phyloP scores from a whole-genome alignment of 2,329 filamentous ascomycete species.

The Teratosphaeria viscida region DNA sequence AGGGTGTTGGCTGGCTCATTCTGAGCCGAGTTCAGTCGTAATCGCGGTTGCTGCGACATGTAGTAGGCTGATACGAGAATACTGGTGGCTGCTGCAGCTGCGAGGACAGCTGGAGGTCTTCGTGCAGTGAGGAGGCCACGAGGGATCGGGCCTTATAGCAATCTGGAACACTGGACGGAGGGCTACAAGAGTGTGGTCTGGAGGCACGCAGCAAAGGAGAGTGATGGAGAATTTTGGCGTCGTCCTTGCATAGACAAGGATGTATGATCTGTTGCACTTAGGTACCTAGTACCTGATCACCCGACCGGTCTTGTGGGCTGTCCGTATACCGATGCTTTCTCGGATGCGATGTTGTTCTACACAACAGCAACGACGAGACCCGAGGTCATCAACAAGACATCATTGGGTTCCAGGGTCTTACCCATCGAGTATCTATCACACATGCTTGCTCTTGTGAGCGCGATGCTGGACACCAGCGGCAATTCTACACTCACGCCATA shows the following conservation, averaged over 20 bases:
- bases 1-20: constrained; percentile 17
- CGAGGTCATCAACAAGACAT: neutral
- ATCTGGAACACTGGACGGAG: neutral
- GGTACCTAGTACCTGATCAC: neutral
- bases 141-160: neutral
- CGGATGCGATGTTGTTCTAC: neutral
- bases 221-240: neutral
- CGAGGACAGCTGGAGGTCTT: constrained; percentile 1
- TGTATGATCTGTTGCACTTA: too few relatives aligned
- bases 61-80: constrained; percentile 4
- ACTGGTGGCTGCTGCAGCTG: constrained; percentile 1
- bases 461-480: too few relatives aligned
- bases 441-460: too few relatives aligned
- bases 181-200: neutral
- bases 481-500: too few relatives aligned
- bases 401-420: neutral
- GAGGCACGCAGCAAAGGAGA: neutral
- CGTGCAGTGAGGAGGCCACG: constrained; percentile 8
- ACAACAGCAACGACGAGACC: too few relatives aligned
- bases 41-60: constrained; percentile 2
- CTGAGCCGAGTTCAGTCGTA: constrained; percentile 17
- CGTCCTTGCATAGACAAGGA: neutral
- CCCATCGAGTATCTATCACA: too few relatives aligned
- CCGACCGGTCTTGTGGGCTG: neutral
- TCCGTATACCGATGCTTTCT: neutral